Evolutionary conservation across 2,329 filamentous ascomycete genomes (phyloP), one percentile per base, ranked within the genome.

Genomic region (Aspergillus quadrilineatus): DNA sequence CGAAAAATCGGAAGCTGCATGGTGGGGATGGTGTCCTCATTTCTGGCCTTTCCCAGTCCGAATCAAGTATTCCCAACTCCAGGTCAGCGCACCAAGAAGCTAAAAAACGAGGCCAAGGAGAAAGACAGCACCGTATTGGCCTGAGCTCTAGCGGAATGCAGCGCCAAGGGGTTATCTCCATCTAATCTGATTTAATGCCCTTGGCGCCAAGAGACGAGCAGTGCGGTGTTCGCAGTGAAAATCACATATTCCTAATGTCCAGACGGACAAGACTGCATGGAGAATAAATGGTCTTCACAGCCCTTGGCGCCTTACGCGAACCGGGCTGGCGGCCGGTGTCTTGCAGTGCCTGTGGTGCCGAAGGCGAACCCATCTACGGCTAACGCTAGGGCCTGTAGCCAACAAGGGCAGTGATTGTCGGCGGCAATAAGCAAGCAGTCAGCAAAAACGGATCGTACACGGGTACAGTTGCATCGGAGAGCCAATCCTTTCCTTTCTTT

Each of bases 171-270:
- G 9, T 3, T 50, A 22, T 51, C 30, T 43, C 48, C 42, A 30
- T 50, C 47, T 50, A 43, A 51, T 51, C 48, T 51, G 36, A 50
- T 50, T 14, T 36, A 29, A 28, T 39, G 6, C 12, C 4, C 37
- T 51, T 42, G 37, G 37, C 48, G 48, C 48, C 48, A 43, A 51
- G 48, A 8, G 12, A 10, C n/a, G 10, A 5, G 1, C 34, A 9
- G 12, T 37, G 34, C 34, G 4, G 9, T 37, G 2, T 14, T 37
- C 34, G 1, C 34, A 12, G 12, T 22, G 22, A 2, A 4, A 22
- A 22, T 22, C 22, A 22, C 22, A 22, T 22, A 22, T 10, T 37
- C 34, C 5, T 9, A 12, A 9, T 37, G 34, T 5, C 34, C 34
- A 37, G 34, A 9, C 34, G 8, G 34, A 37, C 34, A 37, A 37